A percentile compares a stretch with the other conserved stretches of the same genome.
Conservation (phyloP, 345 rosid genomes). For the Rhodomyrtus tomentosa region DNA sequence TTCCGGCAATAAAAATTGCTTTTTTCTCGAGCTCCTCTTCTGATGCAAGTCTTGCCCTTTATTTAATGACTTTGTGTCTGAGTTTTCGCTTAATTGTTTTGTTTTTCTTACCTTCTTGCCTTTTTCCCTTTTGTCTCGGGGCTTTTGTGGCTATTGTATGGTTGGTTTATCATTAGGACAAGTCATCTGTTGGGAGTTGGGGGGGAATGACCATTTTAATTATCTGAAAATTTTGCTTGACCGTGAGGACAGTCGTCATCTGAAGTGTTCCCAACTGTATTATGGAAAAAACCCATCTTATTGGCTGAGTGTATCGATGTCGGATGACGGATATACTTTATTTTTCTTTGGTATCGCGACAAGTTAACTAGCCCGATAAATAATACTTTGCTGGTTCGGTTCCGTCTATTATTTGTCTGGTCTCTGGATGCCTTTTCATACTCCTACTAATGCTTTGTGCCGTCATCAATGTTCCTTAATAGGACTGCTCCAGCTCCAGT, state of each 20-base stretch:
- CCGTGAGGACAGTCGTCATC: neutral
- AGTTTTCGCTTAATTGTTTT: neutral
- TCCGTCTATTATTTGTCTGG: neutral
- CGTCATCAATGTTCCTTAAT: neutral
- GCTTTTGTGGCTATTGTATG: neutral
- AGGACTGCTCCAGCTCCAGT: conserved; percentile 94
- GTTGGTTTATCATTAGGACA: neutral
- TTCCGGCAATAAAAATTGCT: neutral
- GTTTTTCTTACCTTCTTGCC: neutral
- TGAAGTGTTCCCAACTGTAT: neutral
- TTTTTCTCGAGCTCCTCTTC: neutral
- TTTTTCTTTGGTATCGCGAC: neutral
- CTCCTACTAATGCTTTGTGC: neutral
- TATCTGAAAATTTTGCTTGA: neutral
- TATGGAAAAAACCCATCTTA: neutral
- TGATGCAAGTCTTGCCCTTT: neutral
- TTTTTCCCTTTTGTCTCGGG: neutral
- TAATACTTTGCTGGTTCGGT: neutral
- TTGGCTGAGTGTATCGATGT: neutral
- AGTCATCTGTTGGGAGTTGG: neutral
- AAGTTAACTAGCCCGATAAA: no score
- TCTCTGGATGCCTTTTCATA: neutral
- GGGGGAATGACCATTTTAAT: neutral
- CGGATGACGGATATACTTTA: neutral
- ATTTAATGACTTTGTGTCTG: neutral